A percentile compares a stretch with the other conserved stretches of the same genome.
Evolutionary conservation across 768 basidiomycete genomes (phyloP).

Genomic region (Naganishia vaughanmartiniae): DNA sequence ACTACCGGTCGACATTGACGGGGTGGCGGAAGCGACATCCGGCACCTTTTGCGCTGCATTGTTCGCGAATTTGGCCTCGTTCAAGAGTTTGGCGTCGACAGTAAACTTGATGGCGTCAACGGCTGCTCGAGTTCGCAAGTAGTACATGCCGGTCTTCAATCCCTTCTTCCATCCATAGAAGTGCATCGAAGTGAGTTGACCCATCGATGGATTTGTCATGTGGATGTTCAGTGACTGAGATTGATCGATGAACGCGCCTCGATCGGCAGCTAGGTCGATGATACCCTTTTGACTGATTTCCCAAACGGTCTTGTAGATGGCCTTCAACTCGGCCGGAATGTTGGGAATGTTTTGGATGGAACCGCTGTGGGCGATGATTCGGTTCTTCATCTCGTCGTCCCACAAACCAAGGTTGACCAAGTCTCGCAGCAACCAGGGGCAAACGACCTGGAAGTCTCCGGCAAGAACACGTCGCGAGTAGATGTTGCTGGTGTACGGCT

Average conservation of each 20-base stretch:
- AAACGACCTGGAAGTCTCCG: conserved; percentile 98
- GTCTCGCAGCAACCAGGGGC: conserved; percentile 97
- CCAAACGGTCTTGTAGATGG: conserved; percentile 99
- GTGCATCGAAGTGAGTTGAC: conserved; percentile 64
- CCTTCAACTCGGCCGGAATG: conserved; percentile 87
- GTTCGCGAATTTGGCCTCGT: conserved; percentile 54
- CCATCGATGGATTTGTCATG: conserved; percentile 78
- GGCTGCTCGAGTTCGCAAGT: conserved; percentile 89
- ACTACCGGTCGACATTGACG: not conserved
- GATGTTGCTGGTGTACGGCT: conserved; percentile 98
- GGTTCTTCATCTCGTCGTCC: conserved; percentile 99
- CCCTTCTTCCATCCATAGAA: conserved; percentile 99
- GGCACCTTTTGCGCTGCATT: conserved; percentile 29
- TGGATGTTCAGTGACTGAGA: conserved; percentile 93
- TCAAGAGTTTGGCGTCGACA: conserved; percentile 73
- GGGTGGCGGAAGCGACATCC: not conserved
- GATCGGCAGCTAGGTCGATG: conserved; percentile 96
- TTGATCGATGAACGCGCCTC: conserved; percentile 96
- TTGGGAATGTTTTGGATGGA: conserved; percentile 72
- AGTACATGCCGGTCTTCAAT: conserved; percentile 95
- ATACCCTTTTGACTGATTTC: conserved; percentile 98
- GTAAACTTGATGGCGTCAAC: conserved; percentile 98
- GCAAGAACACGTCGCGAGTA: conserved; percentile 99
- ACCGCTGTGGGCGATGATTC: conserved; percentile 93
- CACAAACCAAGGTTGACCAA: conserved; percentile 91